phyloP scores from a whole-genome alignment of 179 eudicot species.

The Monotropa hypopitys region DNA sequence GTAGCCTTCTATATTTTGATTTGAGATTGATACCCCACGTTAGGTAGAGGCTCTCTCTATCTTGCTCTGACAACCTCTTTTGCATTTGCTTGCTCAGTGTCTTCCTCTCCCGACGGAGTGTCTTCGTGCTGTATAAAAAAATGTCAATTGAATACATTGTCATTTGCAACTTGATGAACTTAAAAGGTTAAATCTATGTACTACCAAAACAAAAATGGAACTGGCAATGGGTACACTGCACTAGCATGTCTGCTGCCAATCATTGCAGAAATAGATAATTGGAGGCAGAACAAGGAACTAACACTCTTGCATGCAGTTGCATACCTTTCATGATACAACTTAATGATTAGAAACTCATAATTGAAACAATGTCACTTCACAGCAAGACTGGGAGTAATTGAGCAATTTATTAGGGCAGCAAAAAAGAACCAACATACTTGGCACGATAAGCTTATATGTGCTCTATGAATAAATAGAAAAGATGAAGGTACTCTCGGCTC shows the following conservation, averaged over 20 bases:
- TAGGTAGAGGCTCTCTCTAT: slow-evolving; percentile 57
- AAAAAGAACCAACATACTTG: not conserved
- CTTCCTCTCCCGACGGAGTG: slow-evolving; percentile 60
- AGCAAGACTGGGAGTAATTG: not conserved
- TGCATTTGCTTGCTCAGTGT: slow-evolving; percentile 54
- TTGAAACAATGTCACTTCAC: slow-evolving; percentile 8
- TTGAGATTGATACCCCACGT: slow-evolving; percentile 58
- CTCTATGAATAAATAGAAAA: not conserved
- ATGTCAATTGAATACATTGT: not conserved
- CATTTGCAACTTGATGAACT: not conserved
- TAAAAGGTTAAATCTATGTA: not conserved
- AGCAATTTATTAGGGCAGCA: not conserved
- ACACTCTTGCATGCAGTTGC: not conserved
- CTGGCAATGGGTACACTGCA: not conserved
- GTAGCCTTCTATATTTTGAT: slow-evolving; percentile 60
- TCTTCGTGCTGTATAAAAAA: slow-evolving; percentile 43
- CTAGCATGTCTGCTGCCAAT: not conserved
- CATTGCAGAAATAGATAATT: not conserved
- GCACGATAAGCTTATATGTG: not conserved
- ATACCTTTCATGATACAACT: not conserved
- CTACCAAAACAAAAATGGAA: not conserved
- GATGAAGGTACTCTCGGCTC: not conserved
- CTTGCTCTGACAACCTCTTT: slow-evolving; percentile 43
- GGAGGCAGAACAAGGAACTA: not conserved
- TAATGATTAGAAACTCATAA: not conserved